Conservation (phyloP, 73 alveolate genomes). For the Paramecium pentaurelia region DNA sequence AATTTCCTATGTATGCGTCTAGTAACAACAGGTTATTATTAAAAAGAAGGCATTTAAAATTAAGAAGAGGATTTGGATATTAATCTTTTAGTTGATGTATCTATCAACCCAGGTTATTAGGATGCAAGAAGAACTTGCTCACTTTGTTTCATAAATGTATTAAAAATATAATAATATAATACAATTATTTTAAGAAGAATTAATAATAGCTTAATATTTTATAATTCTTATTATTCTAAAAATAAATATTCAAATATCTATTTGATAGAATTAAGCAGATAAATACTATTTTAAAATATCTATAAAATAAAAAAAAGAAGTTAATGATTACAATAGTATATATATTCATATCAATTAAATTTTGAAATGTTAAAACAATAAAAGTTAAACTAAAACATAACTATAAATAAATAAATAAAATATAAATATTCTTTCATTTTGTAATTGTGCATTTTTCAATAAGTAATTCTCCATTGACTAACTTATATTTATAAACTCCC, state of each 20-base stretch:
- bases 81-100: constrained; percentile 38
- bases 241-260: too few relatives aligned
- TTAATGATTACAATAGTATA: not conserved
- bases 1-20: constrained; percentile 32
- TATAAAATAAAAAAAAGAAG: too few relatives aligned
- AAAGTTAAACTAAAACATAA: not conserved
- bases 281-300: too few relatives aligned
- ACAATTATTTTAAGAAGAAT: not conserved
- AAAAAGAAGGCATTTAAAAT: not conserved
- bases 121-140: constrained; percentile 8
- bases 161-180: not conserved
- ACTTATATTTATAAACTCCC: constrained; percentile 69
- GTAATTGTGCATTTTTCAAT: constrained; percentile 49
- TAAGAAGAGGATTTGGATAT: not conserved
- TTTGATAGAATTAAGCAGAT: not conserved
- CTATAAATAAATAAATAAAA: not conserved
- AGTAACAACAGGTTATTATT: not conserved
- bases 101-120: constrained; percentile 36
- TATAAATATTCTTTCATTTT: not conserved
- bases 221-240: not conserved
- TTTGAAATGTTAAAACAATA: too few relatives aligned
- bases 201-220: not conserved
- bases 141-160: not conserved
- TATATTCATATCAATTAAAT: too few relatives aligned
- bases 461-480: constrained; percentile 58